Evolutionary conservation across 148 eudicot species (phyloP), one percentile per base, ranked within the genome.

Genomic region (Persicaria tinctoria): DNA sequence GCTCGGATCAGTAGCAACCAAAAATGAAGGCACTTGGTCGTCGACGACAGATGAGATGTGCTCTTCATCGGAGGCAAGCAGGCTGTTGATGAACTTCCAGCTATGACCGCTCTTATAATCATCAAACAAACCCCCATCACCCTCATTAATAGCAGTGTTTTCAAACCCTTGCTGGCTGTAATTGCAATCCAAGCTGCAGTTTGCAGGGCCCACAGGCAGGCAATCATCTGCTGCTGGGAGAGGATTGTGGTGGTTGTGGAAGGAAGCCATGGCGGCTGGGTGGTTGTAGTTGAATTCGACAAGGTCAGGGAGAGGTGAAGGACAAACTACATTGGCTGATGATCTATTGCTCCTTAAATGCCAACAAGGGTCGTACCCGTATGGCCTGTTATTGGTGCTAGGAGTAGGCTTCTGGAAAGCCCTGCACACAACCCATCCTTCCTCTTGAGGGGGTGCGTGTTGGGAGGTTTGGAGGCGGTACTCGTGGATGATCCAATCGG

Each of bases 401-500:
- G 98, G 98, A 76, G 73, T 81, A 47, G 97, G 93, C 77, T 93
- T 93, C 85, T 88, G 91, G 89, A 93, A 93, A 72, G 98, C 98
- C 54, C 97, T 77, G 54, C 98, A 93, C 50, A 93, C 98, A 27
- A 91, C 98, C 98, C 98, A 93, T 79, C 98, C 98, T 89, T 93
- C 98, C 85, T 94, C 98, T 96, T 91, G 97, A 64, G 88, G 78
- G 51, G 90, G 93, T 68, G 83, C 90, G 69, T 84, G 84, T 55
- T 93, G 86, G 73, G 91, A 73, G 11, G 93, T 79, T 82, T 93
- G 97, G n/a, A 93, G 91, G 20, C 97, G 90, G 71, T 93, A 93
- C 56, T 93, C 98, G 66, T 93, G 98, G 91, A 93, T 93, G 74
- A 93, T 93, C 98, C 98, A 91, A 63, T 93, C 95, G 0, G 82